These are phyloP conservation scores for Triticum dicoccoides DNA, from an alignment of 176 grass and related monocot genomes.

Conservation along the genomic window DNA sequence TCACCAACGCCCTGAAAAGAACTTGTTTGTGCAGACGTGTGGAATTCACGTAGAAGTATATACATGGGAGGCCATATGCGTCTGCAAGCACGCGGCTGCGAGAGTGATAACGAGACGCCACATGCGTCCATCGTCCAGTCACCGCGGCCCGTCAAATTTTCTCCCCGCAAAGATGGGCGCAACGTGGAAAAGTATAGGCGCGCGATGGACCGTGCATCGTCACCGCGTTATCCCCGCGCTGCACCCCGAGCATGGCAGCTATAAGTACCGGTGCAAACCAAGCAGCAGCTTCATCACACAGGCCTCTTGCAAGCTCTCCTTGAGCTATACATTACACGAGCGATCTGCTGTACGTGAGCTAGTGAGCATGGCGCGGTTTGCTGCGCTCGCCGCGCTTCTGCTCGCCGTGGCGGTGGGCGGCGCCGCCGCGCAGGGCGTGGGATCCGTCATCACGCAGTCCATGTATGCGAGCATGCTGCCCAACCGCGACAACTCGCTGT, in stretches of 20 bases:
- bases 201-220: neutral
- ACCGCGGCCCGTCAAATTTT: neutral
- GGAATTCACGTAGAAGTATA: neutral
- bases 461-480: conserved; percentile 40
- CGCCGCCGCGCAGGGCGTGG: conserved; percentile 23
- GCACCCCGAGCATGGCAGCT: neutral
- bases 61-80: too few species aligned
- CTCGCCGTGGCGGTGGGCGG: conserved; percentile 20
- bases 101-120: neutral
- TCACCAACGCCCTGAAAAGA: neutral
- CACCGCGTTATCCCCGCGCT: neutral
- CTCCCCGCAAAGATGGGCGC: neutral
- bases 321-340: neutral
- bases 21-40: neutral
- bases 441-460: conserved; percentile 31
- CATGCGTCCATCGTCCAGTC: neutral
- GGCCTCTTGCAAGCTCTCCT: neutral
- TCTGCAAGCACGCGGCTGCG: too few species aligned
- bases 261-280: neutral
- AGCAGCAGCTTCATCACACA: neutral
- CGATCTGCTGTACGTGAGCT: neutral
- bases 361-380: neutral
- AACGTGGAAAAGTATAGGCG: neutral
- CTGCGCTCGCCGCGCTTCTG: neutral
- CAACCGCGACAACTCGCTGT: conserved; percentile 34